A percentile compares a stretch with the other conserved stretches of the same genome.
Conservation (phyloP, 225 moss, liverwort and hornwort species). For the Asterella californica region DNA sequence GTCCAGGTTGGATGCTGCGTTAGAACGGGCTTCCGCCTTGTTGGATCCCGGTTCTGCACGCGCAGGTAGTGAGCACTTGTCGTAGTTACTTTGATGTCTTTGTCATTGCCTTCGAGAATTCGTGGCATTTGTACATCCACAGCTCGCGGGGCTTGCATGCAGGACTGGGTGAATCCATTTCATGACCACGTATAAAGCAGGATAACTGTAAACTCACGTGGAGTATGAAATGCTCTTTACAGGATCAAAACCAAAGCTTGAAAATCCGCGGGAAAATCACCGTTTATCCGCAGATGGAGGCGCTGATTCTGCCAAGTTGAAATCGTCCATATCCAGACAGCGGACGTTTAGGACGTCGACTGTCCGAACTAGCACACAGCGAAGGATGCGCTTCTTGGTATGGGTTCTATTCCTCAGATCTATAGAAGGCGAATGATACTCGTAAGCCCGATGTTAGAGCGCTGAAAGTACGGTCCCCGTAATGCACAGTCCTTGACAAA, state of each 20-base stretch:
- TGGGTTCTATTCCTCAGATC: neutral
- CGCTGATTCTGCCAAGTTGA: neutral
- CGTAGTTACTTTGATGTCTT: neutral
- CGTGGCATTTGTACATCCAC: neutral
- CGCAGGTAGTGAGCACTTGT: neutral
- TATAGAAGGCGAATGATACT: too few species aligned
- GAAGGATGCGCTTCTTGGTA: conserved; percentile 20
- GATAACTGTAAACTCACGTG: too few species aligned
- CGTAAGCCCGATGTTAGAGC: neutral
- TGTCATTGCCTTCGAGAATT: neutral
- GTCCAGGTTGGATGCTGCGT: neutral
- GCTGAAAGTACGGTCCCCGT: neutral
- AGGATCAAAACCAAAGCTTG: neutral
- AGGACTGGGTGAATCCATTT: neutral
- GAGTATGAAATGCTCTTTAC: neutral
- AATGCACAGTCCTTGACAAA: neutral
- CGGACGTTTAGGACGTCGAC: neutral
- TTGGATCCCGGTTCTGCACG: neutral
- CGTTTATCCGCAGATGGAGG: neutral
- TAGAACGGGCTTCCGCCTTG: neutral
- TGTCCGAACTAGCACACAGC: conserved; percentile 13
- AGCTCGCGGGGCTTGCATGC: too few species aligned
- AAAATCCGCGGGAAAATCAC: neutral
- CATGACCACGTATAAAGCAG: neutral
- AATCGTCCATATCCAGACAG: neutral